phyloP scores from a whole-genome alignment of 2,329 filamentous ascomycete genomes.

The Xylaria sp. region DNA sequence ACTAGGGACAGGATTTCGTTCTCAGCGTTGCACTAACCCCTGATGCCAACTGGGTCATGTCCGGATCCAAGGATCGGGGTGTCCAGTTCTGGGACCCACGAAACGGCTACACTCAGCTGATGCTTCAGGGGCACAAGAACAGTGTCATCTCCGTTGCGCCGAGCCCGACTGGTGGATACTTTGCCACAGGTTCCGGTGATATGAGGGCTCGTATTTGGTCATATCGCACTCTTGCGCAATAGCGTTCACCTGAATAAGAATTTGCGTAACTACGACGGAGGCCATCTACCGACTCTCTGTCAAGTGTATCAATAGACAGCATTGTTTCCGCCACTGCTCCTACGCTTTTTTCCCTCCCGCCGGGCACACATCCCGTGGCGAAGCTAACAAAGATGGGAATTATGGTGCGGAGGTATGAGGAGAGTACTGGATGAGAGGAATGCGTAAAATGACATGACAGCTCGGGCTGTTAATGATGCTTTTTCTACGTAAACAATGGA shows the following conservation, averaged over 20 bases:
- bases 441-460: slow-evolving; percentile 16
- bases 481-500: slow-evolving; percentile 11
- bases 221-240: slow-evolving; percentile 66
- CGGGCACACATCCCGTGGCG: not conserved
- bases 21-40: slow-evolving; percentile 95
- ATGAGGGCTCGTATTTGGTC: slow-evolving; percentile 99
- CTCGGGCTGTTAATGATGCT: slow-evolving; percentile 17
- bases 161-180: slow-evolving; percentile 86
- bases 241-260: slow-evolving; percentile 10
- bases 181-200: slow-evolving; percentile 96
- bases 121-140: slow-evolving; percentile 99
- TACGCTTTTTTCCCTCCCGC: not conserved
- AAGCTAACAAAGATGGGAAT: slow-evolving; percentile 12
- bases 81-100: slow-evolving; percentile 99
- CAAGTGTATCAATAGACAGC: slow-evolving; percentile 20
- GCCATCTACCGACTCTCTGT: not conserved
- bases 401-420: slow-evolving; percentile 7
- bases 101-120: slow-evolving; percentile 93
- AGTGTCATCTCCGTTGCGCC: slow-evolving; percentile 98
- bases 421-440: slow-evolving; percentile 12
- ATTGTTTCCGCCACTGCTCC: slow-evolving; percentile 18
- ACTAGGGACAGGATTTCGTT: slow-evolving; percentile 81
- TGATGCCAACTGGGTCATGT: slow-evolving; percentile 95
- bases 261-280: not conserved
- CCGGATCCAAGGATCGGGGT: slow-evolving; percentile 94